Base-by-base conservation (phyloP, 352 stramenopile genomes). In the Pythium oligandrum region DNA sequence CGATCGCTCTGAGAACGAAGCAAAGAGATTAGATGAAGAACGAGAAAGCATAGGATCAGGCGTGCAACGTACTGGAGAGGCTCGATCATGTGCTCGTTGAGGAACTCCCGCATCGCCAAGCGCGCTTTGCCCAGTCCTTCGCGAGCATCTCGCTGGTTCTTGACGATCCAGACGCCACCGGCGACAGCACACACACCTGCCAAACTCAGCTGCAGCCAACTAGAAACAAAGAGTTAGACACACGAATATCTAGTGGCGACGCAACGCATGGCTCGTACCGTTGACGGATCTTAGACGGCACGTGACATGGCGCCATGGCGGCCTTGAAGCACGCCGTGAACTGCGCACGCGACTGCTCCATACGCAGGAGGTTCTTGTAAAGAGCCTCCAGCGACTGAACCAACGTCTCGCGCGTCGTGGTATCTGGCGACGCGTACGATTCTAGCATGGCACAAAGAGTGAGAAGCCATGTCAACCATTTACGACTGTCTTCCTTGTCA, bases 11-110 rank as follows among this genome's bases (percentile, higher is more conserved):
- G 55, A 1, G 40, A 37, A 44, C 12, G 26, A 32, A 33, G 51
- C 42, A 53, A 1, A 47, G 10, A 55, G 55, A 48, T 5, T 32
- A 8, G 6, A 4, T 17, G 26, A 45, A 8, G 30, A 26, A 26
- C 17, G 17, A 26, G 17, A 26, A 26, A 26, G 17, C 17, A 26
- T 26, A 26, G 17, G 17, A 26, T 26, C 17, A 26, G 17, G 17
- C 17, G 17, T 10, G 31, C 6, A 26, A 68, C 68, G 47, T 57
- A 80, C 75, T 88, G 67, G 1, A 90, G 57, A 6, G 81, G 81
- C 54, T 89, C 81, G 50, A 90, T 55, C 81, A 88, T 88, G 61
- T 92, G 81, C 57, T 92, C 78, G 37, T 63, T 83, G 42, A 92
- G 49, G 42, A 92, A 92, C n/a, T 90, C 78, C 34, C 76, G 70